A percentile compares a stretch with the other conserved stretches of the same genome.
Conservation (phyloP, 2,329 filamentous ascomycete species). For the Alternaria sp. region DNA sequence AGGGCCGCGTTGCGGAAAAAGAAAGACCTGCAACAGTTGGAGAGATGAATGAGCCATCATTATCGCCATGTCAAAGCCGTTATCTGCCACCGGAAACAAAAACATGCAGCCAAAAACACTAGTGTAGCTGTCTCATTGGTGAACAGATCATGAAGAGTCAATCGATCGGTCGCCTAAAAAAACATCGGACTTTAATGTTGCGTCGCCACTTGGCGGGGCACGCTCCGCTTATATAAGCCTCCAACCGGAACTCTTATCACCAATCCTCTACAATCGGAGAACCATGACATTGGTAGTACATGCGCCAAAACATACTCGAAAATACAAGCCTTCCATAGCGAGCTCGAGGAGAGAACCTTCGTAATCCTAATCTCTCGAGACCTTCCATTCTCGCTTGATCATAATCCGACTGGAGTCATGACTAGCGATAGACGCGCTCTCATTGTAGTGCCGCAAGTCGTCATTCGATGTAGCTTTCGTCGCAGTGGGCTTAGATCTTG, state of each 20-base stretch:
- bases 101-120: neutral
- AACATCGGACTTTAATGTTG: conserved; percentile 6
- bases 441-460: neutral
- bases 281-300: neutral
- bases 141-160: conserved; percentile 1
- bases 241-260: neutral
- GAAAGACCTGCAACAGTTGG: neutral
- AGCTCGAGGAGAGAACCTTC: neutral
- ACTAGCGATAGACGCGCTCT: conserved; percentile 11
- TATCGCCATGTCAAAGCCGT: neutral
- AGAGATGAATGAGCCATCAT: neutral
- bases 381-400: conserved; percentile 4
- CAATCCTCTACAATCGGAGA: neutral
- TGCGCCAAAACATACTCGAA: neutral
- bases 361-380: neutral
- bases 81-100: conserved; percentile 1
- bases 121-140: conserved; percentile 2
- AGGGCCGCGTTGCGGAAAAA: neutral
- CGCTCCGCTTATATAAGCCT: conserved; percentile 1
- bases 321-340: neutral
- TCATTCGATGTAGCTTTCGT: neutral
- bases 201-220: conserved; percentile 12
- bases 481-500: neutral
- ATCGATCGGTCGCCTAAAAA: conserved; percentile 3
- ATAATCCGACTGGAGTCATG: conserved; percentile 12